A percentile compares a stretch with the other conserved stretches of the same genome.
Evolutionary conservation across 192 early-diverging fungal genomes (phyloP).

Genomic region (Rhizoclosmatium sp.): DNA sequence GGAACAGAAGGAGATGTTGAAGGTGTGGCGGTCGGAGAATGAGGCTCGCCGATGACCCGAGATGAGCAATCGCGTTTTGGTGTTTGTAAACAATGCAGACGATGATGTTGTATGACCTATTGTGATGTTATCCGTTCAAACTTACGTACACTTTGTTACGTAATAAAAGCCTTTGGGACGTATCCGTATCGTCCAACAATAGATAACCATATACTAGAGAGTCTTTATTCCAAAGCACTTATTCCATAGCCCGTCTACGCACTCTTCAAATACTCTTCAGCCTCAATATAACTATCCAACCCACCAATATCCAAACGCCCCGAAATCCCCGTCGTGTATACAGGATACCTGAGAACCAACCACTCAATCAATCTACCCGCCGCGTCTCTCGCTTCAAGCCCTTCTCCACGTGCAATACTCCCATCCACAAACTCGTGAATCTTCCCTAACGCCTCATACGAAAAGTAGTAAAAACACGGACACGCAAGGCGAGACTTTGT

Average conservation of each 20-base stretch:
- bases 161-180: neutral
- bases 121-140: neutral
- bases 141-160: neutral
- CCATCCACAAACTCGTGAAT: slow-evolving; percentile 56
- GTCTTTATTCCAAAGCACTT: too few species aligned
- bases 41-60: too few species aligned
- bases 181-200: neutral
- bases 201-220: neutral
- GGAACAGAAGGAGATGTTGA: too few species aligned
- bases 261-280: slow-evolving; percentile 46
- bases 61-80: too few species aligned
- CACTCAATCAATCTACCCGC: slow-evolving; percentile 62
- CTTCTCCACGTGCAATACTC: slow-evolving; percentile 35
- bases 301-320: slow-evolving; percentile 75
- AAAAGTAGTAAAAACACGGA: slow-evolving; percentile 69
- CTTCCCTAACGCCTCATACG: slow-evolving; percentile 29
- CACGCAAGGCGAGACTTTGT: slow-evolving; percentile 60
- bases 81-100: too few species aligned
- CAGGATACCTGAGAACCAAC: slow-evolving; percentile 45
- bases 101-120: neutral
- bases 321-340: slow-evolving; percentile 50
- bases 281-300: slow-evolving; percentile 60
- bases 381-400: slow-evolving; percentile 60
- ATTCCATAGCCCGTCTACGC: too few species aligned
- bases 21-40: too few species aligned